Percentiles rank a stretch among this genome's conserved stretches.
phyloP scores from a whole-genome alignment of 345 rosid genomes.

The Moringa oleifera region DNA sequence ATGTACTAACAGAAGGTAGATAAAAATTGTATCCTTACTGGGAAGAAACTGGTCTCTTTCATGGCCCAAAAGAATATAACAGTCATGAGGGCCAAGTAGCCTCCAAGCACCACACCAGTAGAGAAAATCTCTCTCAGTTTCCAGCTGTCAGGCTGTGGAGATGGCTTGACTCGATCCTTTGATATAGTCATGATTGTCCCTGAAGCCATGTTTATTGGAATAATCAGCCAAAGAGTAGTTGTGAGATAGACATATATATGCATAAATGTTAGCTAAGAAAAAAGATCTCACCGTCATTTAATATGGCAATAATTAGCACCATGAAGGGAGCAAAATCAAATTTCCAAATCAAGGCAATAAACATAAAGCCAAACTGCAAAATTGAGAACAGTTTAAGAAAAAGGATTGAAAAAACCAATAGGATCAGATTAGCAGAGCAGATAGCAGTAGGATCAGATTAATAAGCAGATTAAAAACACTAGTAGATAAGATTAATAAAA shows the following conservation, averaged over 20 bases:
- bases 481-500: no score
- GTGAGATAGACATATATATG: no score
- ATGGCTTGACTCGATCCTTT: slow-evolving; percentile 90
- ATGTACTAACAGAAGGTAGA: no score
- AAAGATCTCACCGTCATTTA: slow-evolving; percentile 68
- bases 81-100: slow-evolving; percentile 77
- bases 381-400: neutral
- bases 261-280: neutral
- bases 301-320: slow-evolving; percentile 91
- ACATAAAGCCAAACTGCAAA: slow-evolving; percentile 78
- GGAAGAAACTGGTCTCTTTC: slow-evolving; percentile 58
- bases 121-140: slow-evolving; percentile 88
- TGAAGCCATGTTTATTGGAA: no score
- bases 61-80: slow-evolving; percentile 82
- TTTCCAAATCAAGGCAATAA: slow-evolving; percentile 81
- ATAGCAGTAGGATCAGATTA: no score
- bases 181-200: slow-evolving; percentile 97
- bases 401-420: no score
- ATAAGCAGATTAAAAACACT: no score
- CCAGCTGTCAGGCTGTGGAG: slow-evolving; percentile 96
- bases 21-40: slow-evolving; percentile 34
- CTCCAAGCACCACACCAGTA: slow-evolving; percentile 76
- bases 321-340: slow-evolving; percentile 92
- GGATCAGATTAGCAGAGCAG: no score
- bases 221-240: no score